phyloP scores from a whole-genome alignment of 805 yeast species.

The Yarrowia phangngaensis region DNA sequence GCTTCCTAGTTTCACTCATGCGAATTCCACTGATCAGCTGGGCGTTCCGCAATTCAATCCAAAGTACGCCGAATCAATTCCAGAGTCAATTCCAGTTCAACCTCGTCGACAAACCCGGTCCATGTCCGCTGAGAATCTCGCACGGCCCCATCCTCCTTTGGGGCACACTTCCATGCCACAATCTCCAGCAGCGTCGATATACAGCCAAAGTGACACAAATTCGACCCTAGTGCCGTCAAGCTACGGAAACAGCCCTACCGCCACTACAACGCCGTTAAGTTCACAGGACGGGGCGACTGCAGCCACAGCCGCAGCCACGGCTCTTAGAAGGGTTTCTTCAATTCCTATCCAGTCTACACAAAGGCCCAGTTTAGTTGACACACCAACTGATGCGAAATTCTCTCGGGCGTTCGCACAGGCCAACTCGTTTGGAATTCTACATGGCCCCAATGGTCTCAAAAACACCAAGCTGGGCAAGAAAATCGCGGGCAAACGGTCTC shows the following conservation, averaged over 20 bases:
- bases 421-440: constrained; percentile 19
- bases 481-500: constrained; percentile 18
- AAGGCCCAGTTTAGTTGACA: not conserved
- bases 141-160: constrained; percentile 10
- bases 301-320: constrained; percentile 24
- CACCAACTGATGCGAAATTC: constrained; percentile 3
- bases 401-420: constrained; percentile 10
- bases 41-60: no score
- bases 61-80: no score
- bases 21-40: no score
- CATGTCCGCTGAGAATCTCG: constrained; percentile 7
- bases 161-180: not conserved
- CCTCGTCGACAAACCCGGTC: no score
- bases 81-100: no score
- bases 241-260: constrained; percentile 5
- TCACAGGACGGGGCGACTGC: constrained; percentile 17
- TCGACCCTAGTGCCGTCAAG: constrained; percentile 11
- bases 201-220: constrained; percentile 17
- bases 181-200: constrained; percentile 8
- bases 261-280: not conserved
- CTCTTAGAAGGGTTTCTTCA: constrained; percentile 9
- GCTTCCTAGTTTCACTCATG: constrained; percentile 2
- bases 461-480: constrained; percentile 22
- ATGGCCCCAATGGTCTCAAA: constrained; percentile 16
- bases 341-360: constrained; percentile 24